Percentiles rank a stretch among this genome's conserved stretches.
Evolutionary conservation across 495 filamentous ascomycete genomes (phyloP).

Genomic region (Lophium mytilinum): DNA sequence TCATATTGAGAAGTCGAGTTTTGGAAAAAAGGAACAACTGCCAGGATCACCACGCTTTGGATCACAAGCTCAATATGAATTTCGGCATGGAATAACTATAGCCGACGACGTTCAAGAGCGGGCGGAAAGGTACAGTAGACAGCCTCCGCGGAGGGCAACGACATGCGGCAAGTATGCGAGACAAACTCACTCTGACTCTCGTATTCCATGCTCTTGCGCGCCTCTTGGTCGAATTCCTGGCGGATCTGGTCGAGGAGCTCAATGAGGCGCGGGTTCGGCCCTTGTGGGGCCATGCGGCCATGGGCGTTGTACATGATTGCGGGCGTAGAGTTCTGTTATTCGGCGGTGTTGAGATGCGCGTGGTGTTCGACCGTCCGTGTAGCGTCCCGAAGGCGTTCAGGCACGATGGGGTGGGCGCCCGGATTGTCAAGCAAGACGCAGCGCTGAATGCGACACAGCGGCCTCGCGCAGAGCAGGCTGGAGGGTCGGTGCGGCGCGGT

Average conservation of each 20-base stretch:
- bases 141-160: background rate
- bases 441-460: conserved; percentile 6
- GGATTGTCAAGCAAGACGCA: background rate
- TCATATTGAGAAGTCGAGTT: no score
- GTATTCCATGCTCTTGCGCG: conserved; percentile 65
- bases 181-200: conserved; percentile 78
- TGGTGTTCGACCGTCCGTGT: background rate
- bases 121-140: background rate
- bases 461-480: background rate
- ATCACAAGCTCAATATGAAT: background rate
- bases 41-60: no score
- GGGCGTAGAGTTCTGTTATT: background rate
- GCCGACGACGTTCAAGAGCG: background rate
- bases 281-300: conserved; percentile 62
- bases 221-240: conserved; percentile 79
- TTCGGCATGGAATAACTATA: background rate
- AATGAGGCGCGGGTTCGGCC: conserved; percentile 65
- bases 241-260: conserved; percentile 89
- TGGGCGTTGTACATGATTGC: conserved; percentile 72
- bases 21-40: no score
- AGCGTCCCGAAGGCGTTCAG: background rate
- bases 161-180: conserved; percentile 1
- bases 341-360: background rate
- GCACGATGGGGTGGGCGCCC: background rate
- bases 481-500: background rate